Percentiles rank a stretch among this genome's conserved stretches.
phyloP scores from a whole-genome alignment of 768 basidiomycete genomes.

The Lyophyllum semitale region DNA sequence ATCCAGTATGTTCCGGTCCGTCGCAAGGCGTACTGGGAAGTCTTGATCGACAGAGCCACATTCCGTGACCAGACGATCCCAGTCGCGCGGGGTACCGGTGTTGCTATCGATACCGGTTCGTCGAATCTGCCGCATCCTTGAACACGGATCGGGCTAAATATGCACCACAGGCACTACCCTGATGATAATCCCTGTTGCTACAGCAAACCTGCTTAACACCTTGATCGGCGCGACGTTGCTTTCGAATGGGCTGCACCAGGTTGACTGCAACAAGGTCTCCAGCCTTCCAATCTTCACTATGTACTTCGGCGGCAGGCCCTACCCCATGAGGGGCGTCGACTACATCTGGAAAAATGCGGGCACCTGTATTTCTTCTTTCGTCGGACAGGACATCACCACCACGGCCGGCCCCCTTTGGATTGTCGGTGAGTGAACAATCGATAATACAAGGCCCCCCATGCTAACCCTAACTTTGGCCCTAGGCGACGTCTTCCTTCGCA shows the following conservation, averaged over 20 bases:
- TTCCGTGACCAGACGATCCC: constrained; percentile 90
- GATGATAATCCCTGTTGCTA: constrained; percentile 91
- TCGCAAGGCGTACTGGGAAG: constrained; percentile 98
- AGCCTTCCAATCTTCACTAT: constrained; percentile 82
- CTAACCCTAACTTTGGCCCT: constrained; percentile 2
- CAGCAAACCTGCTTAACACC: constrained; percentile 96
- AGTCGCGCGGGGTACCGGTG: constrained; percentile 90
- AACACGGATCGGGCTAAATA: constrained; percentile 7
- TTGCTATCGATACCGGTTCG: constrained; percentile 85
- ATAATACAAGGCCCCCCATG: not conserved
- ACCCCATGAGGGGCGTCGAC: constrained; percentile 78
- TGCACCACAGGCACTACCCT: constrained; percentile 90
- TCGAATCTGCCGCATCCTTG: not conserved
- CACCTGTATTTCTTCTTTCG: constrained; percentile 91
- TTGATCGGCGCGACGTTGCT: constrained; percentile 95
- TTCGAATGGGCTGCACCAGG: constrained; percentile 90
- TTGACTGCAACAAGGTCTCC: constrained; percentile 86
- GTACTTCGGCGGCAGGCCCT: constrained; percentile 79
- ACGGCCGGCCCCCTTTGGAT: constrained; percentile 84
- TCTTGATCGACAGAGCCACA: constrained; percentile 82
- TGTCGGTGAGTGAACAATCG: constrained; percentile 55
- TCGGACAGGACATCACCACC: constrained; percentile 85
- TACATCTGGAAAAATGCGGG: constrained; percentile 91
- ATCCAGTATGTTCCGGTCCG: constrained; percentile 88
- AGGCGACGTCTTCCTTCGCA: constrained; percentile 92